Percentiles rank a stretch among this genome's conserved stretches.
Conservation (phyloP, 2,329 filamentous ascomycete species). For the Periglandula ipomoeae region DNA sequence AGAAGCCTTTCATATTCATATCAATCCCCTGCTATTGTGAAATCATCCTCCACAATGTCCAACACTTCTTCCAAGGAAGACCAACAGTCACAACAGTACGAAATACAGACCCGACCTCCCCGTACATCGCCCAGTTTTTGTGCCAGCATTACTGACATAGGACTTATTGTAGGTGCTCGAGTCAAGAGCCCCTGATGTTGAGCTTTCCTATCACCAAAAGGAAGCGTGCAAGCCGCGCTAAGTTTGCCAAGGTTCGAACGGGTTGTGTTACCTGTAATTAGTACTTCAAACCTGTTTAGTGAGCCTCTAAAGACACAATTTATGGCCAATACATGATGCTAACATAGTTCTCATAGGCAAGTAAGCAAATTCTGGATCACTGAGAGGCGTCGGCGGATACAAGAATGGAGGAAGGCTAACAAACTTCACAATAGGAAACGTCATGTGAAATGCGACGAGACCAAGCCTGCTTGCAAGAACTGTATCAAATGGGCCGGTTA, state of each 20-base stretch:
- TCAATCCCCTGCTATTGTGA: not conserved
- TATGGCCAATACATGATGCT: conserved; percentile 1
- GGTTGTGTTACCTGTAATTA: conserved; percentile 24
- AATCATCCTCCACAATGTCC: conserved; percentile 1
- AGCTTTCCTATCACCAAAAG: conserved; percentile 9
- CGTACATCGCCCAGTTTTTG: not conserved
- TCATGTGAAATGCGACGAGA: conserved; percentile 28
- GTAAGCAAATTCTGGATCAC: not conserved
- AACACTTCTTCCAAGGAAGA: not conserved
- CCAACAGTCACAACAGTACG: conserved; percentile 3
- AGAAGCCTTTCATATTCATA: not conserved
- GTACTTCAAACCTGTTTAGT: not conserved
- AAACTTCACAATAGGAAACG: conserved; percentile 16
- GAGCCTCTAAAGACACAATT: no score
- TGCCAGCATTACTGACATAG: not conserved
- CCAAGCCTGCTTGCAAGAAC: conserved; percentile 23
- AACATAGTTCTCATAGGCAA: conserved; percentile 5
- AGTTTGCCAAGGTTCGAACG: conserved; percentile 22
- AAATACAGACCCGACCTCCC: no score
- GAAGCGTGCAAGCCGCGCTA: conserved; percentile 16
- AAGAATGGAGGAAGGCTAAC: not conserved
- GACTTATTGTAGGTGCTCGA: not conserved
- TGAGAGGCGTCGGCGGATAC: not conserved
- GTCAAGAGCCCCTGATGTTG: conserved; percentile 9
- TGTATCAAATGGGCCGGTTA: conserved; percentile 27